Conservation (phyloP, 1,284 basidiomycete species). For the Sporisorium graminicola region DNA sequence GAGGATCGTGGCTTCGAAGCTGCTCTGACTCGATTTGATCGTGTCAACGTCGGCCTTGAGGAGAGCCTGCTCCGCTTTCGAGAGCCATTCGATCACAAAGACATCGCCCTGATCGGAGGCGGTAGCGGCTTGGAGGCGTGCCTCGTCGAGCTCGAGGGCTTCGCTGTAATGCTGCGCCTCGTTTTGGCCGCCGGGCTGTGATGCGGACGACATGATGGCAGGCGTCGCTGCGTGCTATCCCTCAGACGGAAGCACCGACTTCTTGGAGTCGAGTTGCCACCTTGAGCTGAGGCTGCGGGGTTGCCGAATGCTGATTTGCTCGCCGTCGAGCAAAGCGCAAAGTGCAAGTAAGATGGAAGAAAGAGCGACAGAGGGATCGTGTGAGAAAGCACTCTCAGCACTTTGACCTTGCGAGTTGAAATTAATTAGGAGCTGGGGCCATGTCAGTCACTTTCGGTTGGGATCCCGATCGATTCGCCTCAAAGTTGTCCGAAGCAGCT, state of each 20-base stretch:
- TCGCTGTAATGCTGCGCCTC: constrained; percentile 32
- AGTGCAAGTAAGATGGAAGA: not conserved
- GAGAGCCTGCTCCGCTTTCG: constrained; percentile 77
- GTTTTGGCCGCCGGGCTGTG: constrained; percentile 2
- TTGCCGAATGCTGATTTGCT: not conserved
- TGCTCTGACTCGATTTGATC: constrained; percentile 76
- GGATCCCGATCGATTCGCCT: constrained; percentile 4
- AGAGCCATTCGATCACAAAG: constrained; percentile 85
- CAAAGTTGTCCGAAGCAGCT: not conserved
- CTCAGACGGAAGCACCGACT: not conserved
- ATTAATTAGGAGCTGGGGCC: too few species aligned
- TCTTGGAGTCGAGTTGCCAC: not conserved
- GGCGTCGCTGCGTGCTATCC: not conserved
- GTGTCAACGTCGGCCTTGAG: constrained; percentile 65
- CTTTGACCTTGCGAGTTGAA: not conserved
- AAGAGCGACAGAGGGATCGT: not conserved
- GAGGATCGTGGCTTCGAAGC: constrained; percentile 77
- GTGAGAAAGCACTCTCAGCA: not conserved
- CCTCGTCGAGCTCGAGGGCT: constrained; percentile 47
- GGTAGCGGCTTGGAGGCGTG: constrained; percentile 69
- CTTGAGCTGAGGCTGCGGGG: not conserved
- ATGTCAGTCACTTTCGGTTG: not conserved
- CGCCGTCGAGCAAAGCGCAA: not conserved
- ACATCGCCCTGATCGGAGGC: constrained; percentile 82
- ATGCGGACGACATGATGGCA: constrained; percentile 25